phyloP scores from a whole-genome alignment of 2,329 filamentous ascomycete genomes.

The Neoascochyta sp. region DNA sequence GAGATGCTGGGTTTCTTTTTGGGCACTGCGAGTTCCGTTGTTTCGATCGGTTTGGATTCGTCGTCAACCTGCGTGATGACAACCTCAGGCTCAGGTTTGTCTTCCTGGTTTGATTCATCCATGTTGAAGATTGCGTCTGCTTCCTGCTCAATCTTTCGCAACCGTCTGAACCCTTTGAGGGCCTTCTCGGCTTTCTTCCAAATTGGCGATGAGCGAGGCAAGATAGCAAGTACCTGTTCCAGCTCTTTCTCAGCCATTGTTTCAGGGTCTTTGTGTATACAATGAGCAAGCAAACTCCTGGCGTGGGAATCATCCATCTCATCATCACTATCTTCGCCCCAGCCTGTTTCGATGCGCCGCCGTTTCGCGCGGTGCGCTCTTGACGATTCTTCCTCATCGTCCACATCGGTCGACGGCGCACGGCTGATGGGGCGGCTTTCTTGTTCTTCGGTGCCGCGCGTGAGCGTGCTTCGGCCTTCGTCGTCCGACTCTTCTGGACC shows the following conservation, averaged over 20 bases:
- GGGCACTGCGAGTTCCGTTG: conserved; percentile 29
- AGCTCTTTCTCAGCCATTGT: conserved; percentile 63
- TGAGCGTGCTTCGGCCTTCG: conserved; percentile 64
- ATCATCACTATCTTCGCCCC: conserved; percentile 49
- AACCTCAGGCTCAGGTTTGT: conserved; percentile 37
- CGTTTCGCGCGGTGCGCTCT: conserved; percentile 45
- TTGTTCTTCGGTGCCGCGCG: conserved; percentile 76
- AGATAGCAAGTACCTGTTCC: conserved; percentile 53
- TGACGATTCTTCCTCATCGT: conserved; percentile 47
- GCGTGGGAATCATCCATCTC: conserved; percentile 47
- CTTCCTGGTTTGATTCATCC: conserved; percentile 46
- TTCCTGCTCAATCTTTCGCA: conserved; percentile 77
- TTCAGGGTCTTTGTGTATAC: conserved; percentile 61
- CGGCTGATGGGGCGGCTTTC: conserved; percentile 80
- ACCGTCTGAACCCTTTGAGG: conserved; percentile 50
- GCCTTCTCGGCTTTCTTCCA: conserved; percentile 70
- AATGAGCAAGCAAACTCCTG: conserved; percentile 47
- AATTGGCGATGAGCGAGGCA: conserved; percentile 59
- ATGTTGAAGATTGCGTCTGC: conserved; percentile 65
- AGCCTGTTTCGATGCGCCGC: conserved; percentile 44
- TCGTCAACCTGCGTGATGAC: conserved; percentile 45
- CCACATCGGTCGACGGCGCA: conserved; percentile 50
- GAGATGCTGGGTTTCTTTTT: conserved; percentile 39
- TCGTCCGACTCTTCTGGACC: conserved; percentile 82
- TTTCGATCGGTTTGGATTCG: conserved; percentile 34